Evolutionary conservation across 2,329 filamentous ascomycete genomes (phyloP).

Genomic region (Rutstroemia sydowiana): DNA sequence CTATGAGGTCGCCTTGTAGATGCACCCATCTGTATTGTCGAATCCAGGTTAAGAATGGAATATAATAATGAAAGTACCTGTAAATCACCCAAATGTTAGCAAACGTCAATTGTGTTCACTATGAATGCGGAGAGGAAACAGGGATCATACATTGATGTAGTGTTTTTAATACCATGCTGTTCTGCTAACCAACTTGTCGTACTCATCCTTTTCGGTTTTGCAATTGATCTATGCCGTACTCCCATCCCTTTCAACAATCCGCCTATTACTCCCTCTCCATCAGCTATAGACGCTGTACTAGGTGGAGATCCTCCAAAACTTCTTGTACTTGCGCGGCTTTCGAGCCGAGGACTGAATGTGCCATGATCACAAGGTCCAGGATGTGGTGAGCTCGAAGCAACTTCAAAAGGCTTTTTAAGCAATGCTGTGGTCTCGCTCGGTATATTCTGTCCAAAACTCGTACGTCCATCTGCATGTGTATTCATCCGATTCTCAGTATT

Average conservation of each 20-base stretch:
- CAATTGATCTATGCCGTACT: slow-evolving; percentile 17
- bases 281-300: slow-evolving; percentile 9
- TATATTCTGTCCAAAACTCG: slow-evolving; percentile 10
- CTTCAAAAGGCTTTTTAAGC: slow-evolving; percentile 35
- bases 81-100: neutral
- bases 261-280: slow-evolving; percentile 19
- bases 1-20: slow-evolving; percentile 76
- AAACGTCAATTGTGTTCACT: neutral
- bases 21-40: slow-evolving; percentile 77
- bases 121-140: neutral
- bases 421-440: slow-evolving; percentile 46
- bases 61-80: slow-evolving; percentile 87
- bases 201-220: slow-evolving; percentile 54
- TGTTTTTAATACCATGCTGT: slow-evolving; percentile 66
- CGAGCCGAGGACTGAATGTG: slow-evolving; percentile 64
- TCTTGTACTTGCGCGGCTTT: slow-evolving; percentile 26
- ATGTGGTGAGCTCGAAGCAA: slow-evolving; percentile 19
- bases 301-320: slow-evolving; percentile 21
- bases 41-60: slow-evolving; percentile 88
- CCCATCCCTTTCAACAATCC: slow-evolving; percentile 21
- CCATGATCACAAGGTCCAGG: slow-evolving; percentile 57
- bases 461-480: slow-evolving; percentile 5
- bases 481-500: slow-evolving; percentile 14
- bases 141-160: slow-evolving; percentile 59
- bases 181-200: slow-evolving; percentile 66